phyloP scores from a whole-genome alignment of 2,329 filamentous ascomycete species.

The Blastomyces gilchristii region DNA sequence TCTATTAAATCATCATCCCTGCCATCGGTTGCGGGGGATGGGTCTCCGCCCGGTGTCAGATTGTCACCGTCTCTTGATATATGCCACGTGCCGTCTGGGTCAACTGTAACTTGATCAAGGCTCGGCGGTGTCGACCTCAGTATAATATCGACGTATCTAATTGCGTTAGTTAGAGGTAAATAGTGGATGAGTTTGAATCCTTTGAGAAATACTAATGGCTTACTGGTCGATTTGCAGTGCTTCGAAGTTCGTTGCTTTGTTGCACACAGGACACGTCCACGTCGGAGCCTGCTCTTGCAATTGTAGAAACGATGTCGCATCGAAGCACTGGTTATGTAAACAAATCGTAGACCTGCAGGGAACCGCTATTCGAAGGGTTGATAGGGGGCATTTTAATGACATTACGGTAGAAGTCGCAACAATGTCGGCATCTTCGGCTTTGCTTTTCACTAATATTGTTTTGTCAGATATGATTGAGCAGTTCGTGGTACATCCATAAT shows the following conservation, averaged over 20 bases:
- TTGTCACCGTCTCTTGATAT: conserved; percentile 36
- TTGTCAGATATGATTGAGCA: conserved; percentile 6
- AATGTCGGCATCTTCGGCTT: conserved; percentile 78
- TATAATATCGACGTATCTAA: conserved; percentile 78
- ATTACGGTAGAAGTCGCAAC: conserved; percentile 78
- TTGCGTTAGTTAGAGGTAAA: conserved; percentile 9
- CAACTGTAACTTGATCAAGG: conserved; percentile 77
- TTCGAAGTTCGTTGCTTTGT: conserved; percentile 69
- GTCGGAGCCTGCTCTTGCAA: conserved; percentile 93
- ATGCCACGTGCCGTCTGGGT: conserved; percentile 74
- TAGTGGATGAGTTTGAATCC: not conserved
- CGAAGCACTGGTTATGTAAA: conserved; percentile 88
- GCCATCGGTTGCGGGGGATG: conserved; percentile 33
- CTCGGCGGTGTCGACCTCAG: conserved; percentile 59
- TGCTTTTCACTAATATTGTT: conserved; percentile 55
- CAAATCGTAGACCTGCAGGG: conserved; percentile 74
- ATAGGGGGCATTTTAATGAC: conserved; percentile 86
- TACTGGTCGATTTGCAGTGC: conserved; percentile 79
- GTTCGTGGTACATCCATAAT: conserved; percentile 23
- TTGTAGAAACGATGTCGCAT: conserved; percentile 82
- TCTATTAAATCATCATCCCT: conserved; percentile 45
- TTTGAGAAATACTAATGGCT: conserved; percentile 21
- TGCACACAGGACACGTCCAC: conserved; percentile 93
- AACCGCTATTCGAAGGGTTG: conserved; percentile 67
- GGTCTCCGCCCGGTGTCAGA: conserved; percentile 29